Percentiles rank a stretch among this genome's conserved stretches.
Conservation (phyloP, 2,329 filamentous ascomycete genomes). For the Cercospora zeae-maydis region DNA sequence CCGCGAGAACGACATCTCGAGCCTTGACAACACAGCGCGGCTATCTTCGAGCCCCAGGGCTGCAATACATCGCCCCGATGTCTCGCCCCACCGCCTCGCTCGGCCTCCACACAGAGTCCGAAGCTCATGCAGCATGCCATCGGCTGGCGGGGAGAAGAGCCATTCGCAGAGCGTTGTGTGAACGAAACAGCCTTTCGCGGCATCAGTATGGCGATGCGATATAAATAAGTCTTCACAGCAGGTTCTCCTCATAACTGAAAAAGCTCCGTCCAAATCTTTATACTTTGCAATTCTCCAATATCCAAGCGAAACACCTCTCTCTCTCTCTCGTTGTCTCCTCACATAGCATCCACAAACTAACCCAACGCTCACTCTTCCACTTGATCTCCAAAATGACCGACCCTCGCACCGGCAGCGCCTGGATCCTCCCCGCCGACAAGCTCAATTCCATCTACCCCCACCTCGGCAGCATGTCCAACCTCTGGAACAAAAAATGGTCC, state of each 20-base stretch:
- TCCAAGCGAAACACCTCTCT: not conserved
- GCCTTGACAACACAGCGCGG: not conserved
- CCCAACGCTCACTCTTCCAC: not conserved
- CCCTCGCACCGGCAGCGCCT: slow-evolving; percentile 34
- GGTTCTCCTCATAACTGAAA: not conserved
- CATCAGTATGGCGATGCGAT: not conserved
- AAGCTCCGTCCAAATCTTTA: not conserved
- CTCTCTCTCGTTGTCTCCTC: not conserved
- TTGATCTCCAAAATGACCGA: slow-evolving; percentile 16
- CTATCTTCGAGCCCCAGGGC: not conserved
- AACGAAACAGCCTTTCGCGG: not conserved
- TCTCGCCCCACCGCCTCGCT: not conserved
- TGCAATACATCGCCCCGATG: not conserved
- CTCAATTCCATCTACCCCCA: slow-evolving; percentile 53
- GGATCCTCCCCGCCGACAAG: slow-evolving; percentile 44
- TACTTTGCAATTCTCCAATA: not conserved
- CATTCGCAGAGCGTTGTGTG: not conserved
- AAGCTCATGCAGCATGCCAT: slow-evolving; percentile 1
- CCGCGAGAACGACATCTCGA: not conserved
- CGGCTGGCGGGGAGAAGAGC: slow-evolving; percentile 9
- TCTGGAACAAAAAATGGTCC: slow-evolving; percentile 44
- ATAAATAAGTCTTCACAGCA: not conserved
- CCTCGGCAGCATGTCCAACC: slow-evolving; percentile 56
- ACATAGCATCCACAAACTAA: not conserved
- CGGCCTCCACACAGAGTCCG: not conserved